Percentiles rank a stretch among this genome's conserved stretches.
These are phyloP conservation scores for Ilex asprella DNA, from an alignment of 257 asterid genomes.

Conservation along the genomic window DNA sequence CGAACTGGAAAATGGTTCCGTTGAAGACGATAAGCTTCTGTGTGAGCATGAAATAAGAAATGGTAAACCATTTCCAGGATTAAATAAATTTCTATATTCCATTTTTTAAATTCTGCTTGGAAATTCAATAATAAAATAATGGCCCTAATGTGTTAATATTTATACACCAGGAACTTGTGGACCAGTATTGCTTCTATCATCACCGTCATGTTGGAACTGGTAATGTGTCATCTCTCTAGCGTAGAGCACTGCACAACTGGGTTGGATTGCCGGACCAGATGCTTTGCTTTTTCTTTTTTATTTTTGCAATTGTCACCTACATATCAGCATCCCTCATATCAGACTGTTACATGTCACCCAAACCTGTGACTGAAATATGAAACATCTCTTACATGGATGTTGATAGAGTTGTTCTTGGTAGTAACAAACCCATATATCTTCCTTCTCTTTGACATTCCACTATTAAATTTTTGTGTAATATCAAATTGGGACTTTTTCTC, in stretches of 20 bases:
- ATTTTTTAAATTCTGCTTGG: no score
- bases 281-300: no score
- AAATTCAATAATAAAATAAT: no score
- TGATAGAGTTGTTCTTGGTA: background rate
- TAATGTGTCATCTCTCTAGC: constrained; percentile 51
- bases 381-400: constrained; percentile 26
- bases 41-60: no score
- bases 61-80: no score
- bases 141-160: no score
- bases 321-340: constrained; percentile 46
- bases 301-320: constrained; percentile 55
- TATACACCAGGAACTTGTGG: constrained; percentile 52
- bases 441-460: background rate
- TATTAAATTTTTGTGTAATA: no score
- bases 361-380: constrained; percentile 19
- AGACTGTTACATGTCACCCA: constrained; percentile 50
- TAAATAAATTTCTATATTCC: no score
- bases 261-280: constrained; percentile 82
- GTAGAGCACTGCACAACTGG: constrained; percentile 72
- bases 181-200: constrained; percentile 64
- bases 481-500: background rate
- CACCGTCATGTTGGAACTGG: constrained; percentile 86
- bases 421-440: background rate
- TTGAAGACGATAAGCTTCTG: no score
- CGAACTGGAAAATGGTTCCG: no score